These are phyloP conservation scores for Daldinia caldariorum DNA, from an alignment of 495 filamentous ascomycete genomes.

Conservation along the genomic window DNA sequence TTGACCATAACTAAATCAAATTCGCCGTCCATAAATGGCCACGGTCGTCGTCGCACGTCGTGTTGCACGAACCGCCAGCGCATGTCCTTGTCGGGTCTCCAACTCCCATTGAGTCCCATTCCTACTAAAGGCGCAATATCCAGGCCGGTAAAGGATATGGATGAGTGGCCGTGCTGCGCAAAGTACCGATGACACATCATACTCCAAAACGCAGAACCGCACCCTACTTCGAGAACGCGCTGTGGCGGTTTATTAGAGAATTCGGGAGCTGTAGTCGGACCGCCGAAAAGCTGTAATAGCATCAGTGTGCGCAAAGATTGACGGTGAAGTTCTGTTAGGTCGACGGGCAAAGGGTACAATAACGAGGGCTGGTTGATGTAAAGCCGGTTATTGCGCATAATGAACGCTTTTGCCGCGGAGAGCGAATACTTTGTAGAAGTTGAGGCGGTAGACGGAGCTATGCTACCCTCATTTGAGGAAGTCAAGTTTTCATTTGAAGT, in stretches of 20 bases:
- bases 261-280: slow-evolving; percentile 77
- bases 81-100: slow-evolving; percentile 70
- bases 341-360: slow-evolving; percentile 86
- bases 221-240: slow-evolving; percentile 86
- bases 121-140: slow-evolving; percentile 83
- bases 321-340: slow-evolving; percentile 85
- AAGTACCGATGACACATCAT: slow-evolving; percentile 84
- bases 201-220: slow-evolving; percentile 91
- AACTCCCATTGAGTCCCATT: slow-evolving; percentile 55
- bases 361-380: slow-evolving; percentile 81
- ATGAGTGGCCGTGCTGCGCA: slow-evolving; percentile 64
- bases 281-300: slow-evolving; percentile 80
- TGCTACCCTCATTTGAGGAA: slow-evolving; percentile 44
- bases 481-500: slow-evolving; percentile 40
- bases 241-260: slow-evolving; percentile 71
- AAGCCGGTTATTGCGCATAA: slow-evolving; percentile 77
- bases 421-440: slow-evolving; percentile 37
- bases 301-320: slow-evolving; percentile 87
- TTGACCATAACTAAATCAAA: slow-evolving; percentile 94
- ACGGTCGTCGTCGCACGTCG: slow-evolving; percentile 76
- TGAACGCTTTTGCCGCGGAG: slow-evolving; percentile 66
- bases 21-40: slow-evolving; percentile 83
- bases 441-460: slow-evolving; percentile 39
- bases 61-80: slow-evolving; percentile 90
- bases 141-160: slow-evolving; percentile 80